Evolutionary conservation across 2,329 filamentous ascomycete species (phyloP).

Genomic region (Capronia americana): DNA sequence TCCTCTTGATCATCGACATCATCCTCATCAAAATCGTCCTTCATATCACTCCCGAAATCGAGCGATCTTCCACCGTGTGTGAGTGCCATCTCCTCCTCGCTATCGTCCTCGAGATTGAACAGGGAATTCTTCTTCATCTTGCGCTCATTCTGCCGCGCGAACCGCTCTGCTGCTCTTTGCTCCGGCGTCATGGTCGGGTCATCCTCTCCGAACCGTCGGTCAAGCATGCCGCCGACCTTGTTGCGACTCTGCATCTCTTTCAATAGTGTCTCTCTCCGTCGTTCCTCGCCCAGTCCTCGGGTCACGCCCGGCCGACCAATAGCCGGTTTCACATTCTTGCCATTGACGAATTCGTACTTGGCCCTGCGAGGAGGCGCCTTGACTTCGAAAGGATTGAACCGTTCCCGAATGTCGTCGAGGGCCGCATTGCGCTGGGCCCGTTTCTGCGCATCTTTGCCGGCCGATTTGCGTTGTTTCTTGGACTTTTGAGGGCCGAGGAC

Average conservation of each 20-base stretch:
- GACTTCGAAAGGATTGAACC: constrained; percentile 97
- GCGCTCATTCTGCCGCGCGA: constrained; percentile 83
- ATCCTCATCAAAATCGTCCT: constrained; percentile 81
- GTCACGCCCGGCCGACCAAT: constrained; percentile 80
- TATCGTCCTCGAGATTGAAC: constrained; percentile 90
- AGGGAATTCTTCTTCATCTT: constrained; percentile 76
- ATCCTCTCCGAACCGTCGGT: constrained; percentile 94
- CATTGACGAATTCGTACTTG: constrained; percentile 84
- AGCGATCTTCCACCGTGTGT: constrained; percentile 85
- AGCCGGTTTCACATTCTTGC: constrained; percentile 62
- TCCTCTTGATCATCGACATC: constrained; percentile 52
- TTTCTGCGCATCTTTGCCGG: constrained; percentile 72
- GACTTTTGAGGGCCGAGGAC: constrained; percentile 90
- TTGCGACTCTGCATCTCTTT: constrained; percentile 87
- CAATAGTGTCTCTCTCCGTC: constrained; percentile 80
- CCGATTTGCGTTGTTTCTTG: constrained; percentile 88
- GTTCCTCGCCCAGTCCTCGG: constrained; percentile 85
- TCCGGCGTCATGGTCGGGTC: constrained; percentile 93
- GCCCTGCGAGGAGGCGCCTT: constrained; percentile 77
- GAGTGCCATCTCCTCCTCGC: constrained; percentile 70
- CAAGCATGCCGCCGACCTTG: constrained; percentile 89
- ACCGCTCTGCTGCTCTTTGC: constrained; percentile 88
- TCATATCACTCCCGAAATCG: constrained; percentile 61
- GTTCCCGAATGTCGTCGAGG: constrained; percentile 84
- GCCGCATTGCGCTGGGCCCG: constrained; percentile 77